Percentiles rank a stretch among this genome's conserved stretches.
Evolutionary conservation across 345 rosid species (phyloP).

Genomic region (Linum tenue): DNA sequence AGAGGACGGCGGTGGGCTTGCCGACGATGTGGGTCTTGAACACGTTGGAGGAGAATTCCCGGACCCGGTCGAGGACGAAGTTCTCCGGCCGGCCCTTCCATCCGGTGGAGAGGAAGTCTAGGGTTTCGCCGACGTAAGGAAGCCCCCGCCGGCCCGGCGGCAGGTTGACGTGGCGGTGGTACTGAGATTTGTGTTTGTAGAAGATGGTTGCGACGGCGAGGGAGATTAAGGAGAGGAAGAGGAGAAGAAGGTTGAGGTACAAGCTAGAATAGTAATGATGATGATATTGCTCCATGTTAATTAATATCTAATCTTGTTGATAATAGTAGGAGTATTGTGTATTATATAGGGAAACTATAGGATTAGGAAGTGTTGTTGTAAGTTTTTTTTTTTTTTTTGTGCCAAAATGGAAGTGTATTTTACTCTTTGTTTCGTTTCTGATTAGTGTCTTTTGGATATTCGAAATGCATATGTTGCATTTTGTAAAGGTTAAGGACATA

Average conservation of each 20-base stretch:
- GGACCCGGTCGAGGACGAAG: conserved; percentile 20
- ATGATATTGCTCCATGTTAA: not conserved
- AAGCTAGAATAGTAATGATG: not conserved
- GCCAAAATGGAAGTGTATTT: no score
- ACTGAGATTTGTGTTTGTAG: conserved; percentile 25
- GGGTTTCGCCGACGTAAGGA: conserved; percentile 27
- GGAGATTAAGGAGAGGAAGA: conserved; percentile 16
- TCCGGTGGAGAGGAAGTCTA: conserved; percentile 25
- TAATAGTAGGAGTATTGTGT: no score
- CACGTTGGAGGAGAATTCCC: conserved; percentile 18
- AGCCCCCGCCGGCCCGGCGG: conserved; percentile 28
- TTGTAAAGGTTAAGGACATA: no score
- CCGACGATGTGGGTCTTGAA: conserved; percentile 28
- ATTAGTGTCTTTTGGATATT: no score
- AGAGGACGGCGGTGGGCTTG: conserved; percentile 22
- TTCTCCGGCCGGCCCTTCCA: conserved; percentile 32
- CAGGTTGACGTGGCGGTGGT: conserved; percentile 16
- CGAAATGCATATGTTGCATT: no score
- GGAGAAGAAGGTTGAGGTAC: conserved; percentile 12
- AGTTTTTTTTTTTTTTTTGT: no score
- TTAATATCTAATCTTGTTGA: no score
- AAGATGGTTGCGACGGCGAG: conserved; percentile 14
- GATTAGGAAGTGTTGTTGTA: no score
- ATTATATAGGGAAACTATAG: no score
- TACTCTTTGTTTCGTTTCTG: no score